Evolutionary conservation across 2,329 filamentous ascomycete genomes (phyloP), one percentile per base, ranked within the genome.

Genomic region (Cladophialophora chaetospira): DNA sequence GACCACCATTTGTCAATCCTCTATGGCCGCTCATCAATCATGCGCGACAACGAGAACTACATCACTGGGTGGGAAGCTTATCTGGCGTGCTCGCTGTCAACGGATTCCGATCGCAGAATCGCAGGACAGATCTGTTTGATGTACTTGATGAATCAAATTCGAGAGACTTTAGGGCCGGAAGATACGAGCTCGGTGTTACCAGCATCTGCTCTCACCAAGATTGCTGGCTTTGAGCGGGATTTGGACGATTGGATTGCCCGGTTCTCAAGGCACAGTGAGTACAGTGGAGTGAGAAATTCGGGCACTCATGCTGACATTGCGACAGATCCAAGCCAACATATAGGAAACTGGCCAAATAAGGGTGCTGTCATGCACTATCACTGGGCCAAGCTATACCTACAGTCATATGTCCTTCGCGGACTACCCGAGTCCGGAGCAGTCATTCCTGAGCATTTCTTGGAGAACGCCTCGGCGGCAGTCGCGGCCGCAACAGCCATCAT

Each of bases 311-410:
- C 54, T 64, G n/a, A 63, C 28, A 3, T 10, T 43, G 21, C 5
- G 49, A 26, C 54, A 79, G 77, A 70, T 44, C 73, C 74, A 28
- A 77, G 77, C 57, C 71, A 72, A 53, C 73, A 78, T 59, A 72
- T 81, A 31, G 73, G 76, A 35, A 71, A 73, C 48, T 81, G 80
- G 63, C 79, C 79, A 17, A 73, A 75, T 51, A 79, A 79, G 66
- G 78, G 76, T 21, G 77, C 79, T 5, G 71, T 71, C 25, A 69
- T 81, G 57, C 77, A 81, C 62, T 79, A 78, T 58, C 71, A 80
- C 64, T 81, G 80, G 63, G 79, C 77, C 44, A 74, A 77, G 45
- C 67, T 82, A 15, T 77, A 80, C 44, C 68, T 81, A 6, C 76
- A 79, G 42, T 79, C 79, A 3, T 74, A 79, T 23, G 78, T 77